Evolutionary conservation across 2,329 filamentous ascomycete species (phyloP).

Genomic region (Mariannaea sp.): DNA sequence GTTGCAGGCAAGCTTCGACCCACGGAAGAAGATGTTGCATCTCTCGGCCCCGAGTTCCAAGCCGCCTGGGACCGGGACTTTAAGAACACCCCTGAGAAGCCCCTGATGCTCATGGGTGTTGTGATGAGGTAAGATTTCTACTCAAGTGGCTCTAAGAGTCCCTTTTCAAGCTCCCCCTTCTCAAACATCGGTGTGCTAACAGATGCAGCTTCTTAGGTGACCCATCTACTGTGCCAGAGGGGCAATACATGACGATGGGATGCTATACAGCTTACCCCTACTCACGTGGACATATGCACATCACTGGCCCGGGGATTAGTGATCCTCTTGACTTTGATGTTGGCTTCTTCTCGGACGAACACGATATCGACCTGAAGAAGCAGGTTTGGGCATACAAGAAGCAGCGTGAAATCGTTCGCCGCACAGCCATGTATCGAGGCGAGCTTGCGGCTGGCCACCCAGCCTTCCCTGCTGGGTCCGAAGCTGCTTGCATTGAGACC

Average conservation of each 20-base stretch:
- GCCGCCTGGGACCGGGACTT: constrained; percentile 62
- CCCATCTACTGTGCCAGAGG: constrained; percentile 41
- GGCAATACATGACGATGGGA: constrained; percentile 58
- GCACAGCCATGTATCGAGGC: constrained; percentile 59
- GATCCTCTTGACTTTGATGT: constrained; percentile 60
- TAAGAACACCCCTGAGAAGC: constrained; percentile 47
- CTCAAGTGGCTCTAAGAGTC: too few relatives aligned
- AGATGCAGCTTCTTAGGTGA: constrained; percentile 47
- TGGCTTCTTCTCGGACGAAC: constrained; percentile 59
- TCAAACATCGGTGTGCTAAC: too few relatives aligned
- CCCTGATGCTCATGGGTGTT: constrained; percentile 50
- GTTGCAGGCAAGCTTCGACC: constrained; percentile 61
- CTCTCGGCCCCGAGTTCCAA: constrained; percentile 58
- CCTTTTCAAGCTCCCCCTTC: too few relatives aligned
- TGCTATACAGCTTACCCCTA: constrained; percentile 52
- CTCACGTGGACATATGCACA: constrained; percentile 66
- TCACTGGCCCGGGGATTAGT: constrained; percentile 49
- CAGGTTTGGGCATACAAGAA: constrained; percentile 70
- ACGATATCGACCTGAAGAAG: constrained; percentile 65
- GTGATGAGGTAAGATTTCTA: constrained; percentile 35
- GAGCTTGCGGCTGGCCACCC: constrained; percentile 51
- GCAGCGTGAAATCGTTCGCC: constrained; percentile 64
- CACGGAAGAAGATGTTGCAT: constrained; percentile 54
- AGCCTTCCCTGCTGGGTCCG: constrained; percentile 47
- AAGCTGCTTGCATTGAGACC: constrained; percentile 51